Percentiles rank a stretch among this genome's conserved stretches.
Evolutionary conservation across 129 eudicot species (phyloP).

Genomic region (Logfia minima): DNA sequence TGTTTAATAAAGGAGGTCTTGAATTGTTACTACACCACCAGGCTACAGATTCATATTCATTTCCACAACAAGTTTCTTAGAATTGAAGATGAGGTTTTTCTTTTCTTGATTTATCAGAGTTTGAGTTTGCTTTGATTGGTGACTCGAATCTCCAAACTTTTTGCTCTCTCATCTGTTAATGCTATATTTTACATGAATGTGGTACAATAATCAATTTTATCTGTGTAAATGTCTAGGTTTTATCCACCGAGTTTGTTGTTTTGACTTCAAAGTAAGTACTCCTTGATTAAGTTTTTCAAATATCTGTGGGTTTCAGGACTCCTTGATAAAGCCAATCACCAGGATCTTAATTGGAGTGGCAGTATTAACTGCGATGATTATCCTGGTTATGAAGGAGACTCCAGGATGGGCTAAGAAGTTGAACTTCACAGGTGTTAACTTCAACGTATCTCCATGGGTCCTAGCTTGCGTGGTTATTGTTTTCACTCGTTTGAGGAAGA

Average conservation of each 20-base stretch:
- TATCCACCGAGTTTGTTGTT: not conserved
- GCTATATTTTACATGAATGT: not conserved
- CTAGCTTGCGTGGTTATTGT: conserved; percentile 75
- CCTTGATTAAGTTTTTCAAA: not conserved
- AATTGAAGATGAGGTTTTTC: not conserved
- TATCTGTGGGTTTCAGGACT: conserved; percentile 55
- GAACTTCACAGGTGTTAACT: conserved; percentile 41
- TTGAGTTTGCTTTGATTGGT: not conserved
- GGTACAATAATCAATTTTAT: not conserved
- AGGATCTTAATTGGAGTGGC: conserved; percentile 65
- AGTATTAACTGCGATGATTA: conserved; percentile 47
- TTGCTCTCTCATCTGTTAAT: not conserved
- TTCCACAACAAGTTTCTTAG: not conserved
- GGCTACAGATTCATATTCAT: not conserved
- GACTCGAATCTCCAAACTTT: not conserved
- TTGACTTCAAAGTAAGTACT: conserved; percentile 6
- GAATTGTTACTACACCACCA: too few relatives aligned
- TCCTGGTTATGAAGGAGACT: conserved; percentile 57
- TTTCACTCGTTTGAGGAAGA: conserved; percentile 84
- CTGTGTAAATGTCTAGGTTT: not conserved
- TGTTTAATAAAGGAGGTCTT: not conserved
- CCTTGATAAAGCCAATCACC: conserved; percentile 72
- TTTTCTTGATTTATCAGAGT: not conserved
- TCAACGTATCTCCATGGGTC: conserved; percentile 77
- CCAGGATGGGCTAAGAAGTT: conserved; percentile 70